Evolutionary conservation across 1,284 basidiomycete species (phyloP).

Genomic region (Austroboletus niveus): DNA sequence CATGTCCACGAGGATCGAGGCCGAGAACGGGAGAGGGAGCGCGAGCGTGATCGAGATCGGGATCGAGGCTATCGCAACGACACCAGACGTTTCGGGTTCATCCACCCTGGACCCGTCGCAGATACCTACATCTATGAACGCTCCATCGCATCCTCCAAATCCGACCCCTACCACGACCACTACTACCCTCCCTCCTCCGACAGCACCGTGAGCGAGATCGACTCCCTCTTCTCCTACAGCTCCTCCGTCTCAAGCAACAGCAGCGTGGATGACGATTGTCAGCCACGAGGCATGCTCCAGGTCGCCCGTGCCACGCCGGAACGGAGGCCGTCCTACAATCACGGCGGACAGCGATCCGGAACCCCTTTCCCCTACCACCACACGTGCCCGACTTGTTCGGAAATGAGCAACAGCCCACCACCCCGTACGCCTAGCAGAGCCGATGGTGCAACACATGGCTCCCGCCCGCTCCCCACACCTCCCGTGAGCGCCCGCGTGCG

Average conservation of each 20-base stretch:
- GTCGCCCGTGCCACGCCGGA: constrained; percentile 21
- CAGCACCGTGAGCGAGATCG: constrained; percentile 37
- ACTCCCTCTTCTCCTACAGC: constrained; percentile 39
- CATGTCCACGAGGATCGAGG: constrained; percentile 27
- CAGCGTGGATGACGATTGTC: constrained; percentile 43
- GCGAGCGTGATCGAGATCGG: constrained; percentile 18
- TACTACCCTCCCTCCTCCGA: constrained; percentile 46
- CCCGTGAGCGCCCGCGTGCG: constrained; percentile 32
- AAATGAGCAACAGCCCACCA: constrained; percentile 31
- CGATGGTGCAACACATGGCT: constrained; percentile 22
- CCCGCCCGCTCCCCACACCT: constrained; percentile 33
- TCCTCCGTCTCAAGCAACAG: constrained; percentile 52
- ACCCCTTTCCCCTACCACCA: constrained; percentile 29
- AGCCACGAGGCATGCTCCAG: constrained; percentile 25
- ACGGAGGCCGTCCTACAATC: constrained; percentile 22
- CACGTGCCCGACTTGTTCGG: constrained; percentile 34
- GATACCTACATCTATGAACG: constrained; percentile 59
- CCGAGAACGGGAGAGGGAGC: constrained; percentile 20
- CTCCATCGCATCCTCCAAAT: constrained; percentile 49
- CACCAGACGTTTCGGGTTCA: constrained; percentile 33
- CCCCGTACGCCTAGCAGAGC: constrained; percentile 21
- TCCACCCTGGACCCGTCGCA: constrained; percentile 43
- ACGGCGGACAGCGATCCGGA: constrained; percentile 23
- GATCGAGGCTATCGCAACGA: constrained; percentile 23
- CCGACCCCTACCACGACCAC: constrained; percentile 41